phyloP scores from a whole-genome alignment of 2,329 filamentous ascomycete genomes.

The Diaporthe nobilis region DNA sequence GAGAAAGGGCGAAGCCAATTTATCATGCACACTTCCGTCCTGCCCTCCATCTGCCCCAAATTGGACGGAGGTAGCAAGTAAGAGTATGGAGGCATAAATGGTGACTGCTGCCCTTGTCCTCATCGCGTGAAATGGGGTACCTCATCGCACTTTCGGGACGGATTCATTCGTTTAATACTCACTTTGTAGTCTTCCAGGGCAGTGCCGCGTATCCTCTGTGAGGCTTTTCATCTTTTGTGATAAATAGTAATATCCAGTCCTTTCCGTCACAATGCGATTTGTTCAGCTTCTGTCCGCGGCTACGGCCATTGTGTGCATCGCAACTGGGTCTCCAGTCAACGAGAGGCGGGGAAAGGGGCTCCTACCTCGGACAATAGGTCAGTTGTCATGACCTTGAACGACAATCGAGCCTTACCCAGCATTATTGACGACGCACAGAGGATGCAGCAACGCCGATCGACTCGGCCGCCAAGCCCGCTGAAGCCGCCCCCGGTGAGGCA shows the following conservation, averaged over 20 bases:
- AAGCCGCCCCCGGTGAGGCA: neutral
- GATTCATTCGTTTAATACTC: constrained; percentile 22
- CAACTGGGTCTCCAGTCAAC: constrained; percentile 11
- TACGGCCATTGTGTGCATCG: constrained; percentile 16
- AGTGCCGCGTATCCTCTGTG: constrained; percentile 23
- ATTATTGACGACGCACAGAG: neutral
- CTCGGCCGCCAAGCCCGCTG: constrained; percentile 19
- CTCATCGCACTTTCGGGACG: constrained; percentile 17
- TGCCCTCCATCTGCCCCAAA: neutral
- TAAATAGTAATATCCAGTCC: constrained; percentile 26
- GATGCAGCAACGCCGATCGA: constrained; percentile 6
- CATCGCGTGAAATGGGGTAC: neutral
- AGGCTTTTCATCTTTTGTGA: constrained; percentile 16
- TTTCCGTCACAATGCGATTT: constrained; percentile 27
- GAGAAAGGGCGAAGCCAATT: constrained; percentile 31
- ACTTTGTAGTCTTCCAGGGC: constrained; percentile 15
- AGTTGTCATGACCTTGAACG: neutral
- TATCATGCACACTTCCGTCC: constrained; percentile 9
- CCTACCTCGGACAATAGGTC: constrained; percentile 4
- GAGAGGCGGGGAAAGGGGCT: neutral
- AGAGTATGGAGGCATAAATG: constrained; percentile 23
- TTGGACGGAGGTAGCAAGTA: neutral
- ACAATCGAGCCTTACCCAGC: neutral
- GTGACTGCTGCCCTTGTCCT: constrained; percentile 3
- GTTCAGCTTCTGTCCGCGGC: constrained; percentile 24